A percentile compares a stretch with the other conserved stretches of the same genome.
Conservation (phyloP, 225 moss, liverwort and hornwort genomes). For the Takakia lepidozioides region DNA sequence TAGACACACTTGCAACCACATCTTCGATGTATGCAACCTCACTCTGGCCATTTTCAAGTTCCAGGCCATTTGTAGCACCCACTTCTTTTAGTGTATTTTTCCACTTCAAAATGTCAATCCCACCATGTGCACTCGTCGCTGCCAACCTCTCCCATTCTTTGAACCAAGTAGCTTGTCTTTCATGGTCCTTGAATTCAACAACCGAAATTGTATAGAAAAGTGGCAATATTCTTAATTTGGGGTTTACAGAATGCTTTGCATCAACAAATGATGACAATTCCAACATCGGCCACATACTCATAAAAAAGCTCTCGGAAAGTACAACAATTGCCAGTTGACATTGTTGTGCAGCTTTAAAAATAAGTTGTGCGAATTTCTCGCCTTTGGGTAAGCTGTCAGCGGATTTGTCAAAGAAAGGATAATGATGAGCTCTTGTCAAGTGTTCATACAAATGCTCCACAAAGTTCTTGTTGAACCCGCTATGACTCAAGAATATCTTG, state of each 20-base stretch:
- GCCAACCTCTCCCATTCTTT: neutral
- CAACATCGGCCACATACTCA: conserved; percentile 4
- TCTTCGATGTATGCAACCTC: neutral
- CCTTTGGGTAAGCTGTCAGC: conserved; percentile 4
- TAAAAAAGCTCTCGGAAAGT: conserved; percentile 3
- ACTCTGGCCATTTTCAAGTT: neutral
- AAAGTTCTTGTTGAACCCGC: conserved; percentile 4
- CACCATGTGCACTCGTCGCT: neutral
- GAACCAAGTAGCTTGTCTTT: neutral
- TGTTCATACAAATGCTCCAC: neutral
- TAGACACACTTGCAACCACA: neutral
- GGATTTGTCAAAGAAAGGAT: conserved; percentile 7
- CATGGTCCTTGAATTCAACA: neutral
- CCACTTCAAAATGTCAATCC: conserved; percentile 3
- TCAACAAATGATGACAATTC: neutral
- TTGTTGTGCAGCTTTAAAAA: conserved; percentile 4
- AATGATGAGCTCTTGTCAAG: neutral
- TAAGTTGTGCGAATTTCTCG: neutral
- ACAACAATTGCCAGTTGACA: conserved; percentile 12
- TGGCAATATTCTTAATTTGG: neutral
- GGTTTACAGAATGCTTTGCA: neutral
- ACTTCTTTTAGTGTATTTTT: conserved; percentile 4
- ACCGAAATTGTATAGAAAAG: conserved; percentile 4
- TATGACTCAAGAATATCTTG: conserved; percentile 9
- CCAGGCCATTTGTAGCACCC: neutral